Base-by-base conservation (phyloP, 139 green algal species). In the Haematococcus lacustris region DNA sequence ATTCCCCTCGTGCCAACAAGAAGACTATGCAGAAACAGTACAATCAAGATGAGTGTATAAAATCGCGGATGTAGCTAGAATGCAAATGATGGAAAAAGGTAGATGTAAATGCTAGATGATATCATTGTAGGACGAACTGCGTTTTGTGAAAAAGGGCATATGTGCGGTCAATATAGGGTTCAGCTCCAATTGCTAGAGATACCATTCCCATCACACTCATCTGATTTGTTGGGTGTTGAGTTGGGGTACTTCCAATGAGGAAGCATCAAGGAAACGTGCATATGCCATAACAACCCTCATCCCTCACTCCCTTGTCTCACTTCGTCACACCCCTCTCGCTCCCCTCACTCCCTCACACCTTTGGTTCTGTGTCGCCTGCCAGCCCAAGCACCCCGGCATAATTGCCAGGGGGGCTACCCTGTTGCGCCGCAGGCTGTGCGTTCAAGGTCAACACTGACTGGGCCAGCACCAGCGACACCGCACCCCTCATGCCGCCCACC, bases 401-500 rank as follows among this genome's bases (percentile, higher is more conserved):
- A n/a, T n/a, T n/a, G n/a, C n/a, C n/a, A n/a, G n/a, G n/a, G n/a
- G n/a, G n/a, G n/a, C n/a, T n/a, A n/a, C n/a, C n/a, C n/a, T n/a
- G n/a, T n/a, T n/a, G n/a, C n/a, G n/a, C n/a, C n/a, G n/a, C n/a
- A n/a, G n/a, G n/a, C 30, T 72, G 28, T 17, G 7, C 32, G 1
- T 72, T 32, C 43, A 71, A 4, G 34, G 74, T 79, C 6, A 79
- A 67, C 32, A 79, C 57, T 26, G 67, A 59, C 74, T 79, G 74
- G 2, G 67, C 67, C 57, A 79, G 57, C 33, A 79, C 75, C 2
- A 79, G 68, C 2, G 53, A 75, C 4, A 79, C 73, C 0, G 87
- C 82, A 25, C 91, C 91, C 23, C 91, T 73, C 51, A 96, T 77
- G 0, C 89, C 91, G 1, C 80, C 73, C 37, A 85, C 73, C 0